Conservation (phyloP, 2,329 filamentous ascomycete species). For the Fusarium compactum region DNA sequence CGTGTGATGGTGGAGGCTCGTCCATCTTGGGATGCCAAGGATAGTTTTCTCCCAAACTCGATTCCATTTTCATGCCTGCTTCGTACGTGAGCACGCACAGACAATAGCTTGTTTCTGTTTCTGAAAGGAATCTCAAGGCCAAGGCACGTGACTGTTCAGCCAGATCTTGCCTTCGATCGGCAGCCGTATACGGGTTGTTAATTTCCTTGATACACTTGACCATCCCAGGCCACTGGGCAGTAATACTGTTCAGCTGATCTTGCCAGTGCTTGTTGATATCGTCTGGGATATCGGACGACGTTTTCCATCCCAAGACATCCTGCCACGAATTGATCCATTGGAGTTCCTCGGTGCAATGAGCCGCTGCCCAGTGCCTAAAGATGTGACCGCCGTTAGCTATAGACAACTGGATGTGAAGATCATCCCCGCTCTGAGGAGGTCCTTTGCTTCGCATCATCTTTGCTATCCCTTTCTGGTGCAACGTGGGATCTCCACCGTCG, state of each 20-base stretch:
- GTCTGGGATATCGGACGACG: background rate
- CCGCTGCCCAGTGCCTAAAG: background rate
- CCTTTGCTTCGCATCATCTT: background rate
- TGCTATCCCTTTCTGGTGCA: background rate
- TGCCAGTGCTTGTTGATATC: background rate
- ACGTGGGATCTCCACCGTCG: background rate
- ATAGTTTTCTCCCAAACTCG: background rate
- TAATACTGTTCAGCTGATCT: background rate
- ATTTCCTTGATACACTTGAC: background rate
- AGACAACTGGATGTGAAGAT: background rate
- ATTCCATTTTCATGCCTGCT: background rate
- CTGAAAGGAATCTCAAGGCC: background rate
- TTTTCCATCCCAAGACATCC: background rate
- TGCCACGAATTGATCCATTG: background rate
- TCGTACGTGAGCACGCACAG: background rate
- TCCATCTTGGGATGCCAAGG: background rate
- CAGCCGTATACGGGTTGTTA: background rate
- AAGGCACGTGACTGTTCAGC: background rate
- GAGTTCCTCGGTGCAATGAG: background rate
- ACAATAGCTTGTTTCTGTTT: background rate
- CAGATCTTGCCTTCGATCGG: background rate
- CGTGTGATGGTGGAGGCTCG: background rate
- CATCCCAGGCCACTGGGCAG: background rate
- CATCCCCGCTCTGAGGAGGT: background rate
- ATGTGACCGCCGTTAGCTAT: background rate